A percentile compares a stretch with the other conserved stretches of the same genome.
Conservation (phyloP, 495 filamentous ascomycete species). For the Arthonia radiata region DNA sequence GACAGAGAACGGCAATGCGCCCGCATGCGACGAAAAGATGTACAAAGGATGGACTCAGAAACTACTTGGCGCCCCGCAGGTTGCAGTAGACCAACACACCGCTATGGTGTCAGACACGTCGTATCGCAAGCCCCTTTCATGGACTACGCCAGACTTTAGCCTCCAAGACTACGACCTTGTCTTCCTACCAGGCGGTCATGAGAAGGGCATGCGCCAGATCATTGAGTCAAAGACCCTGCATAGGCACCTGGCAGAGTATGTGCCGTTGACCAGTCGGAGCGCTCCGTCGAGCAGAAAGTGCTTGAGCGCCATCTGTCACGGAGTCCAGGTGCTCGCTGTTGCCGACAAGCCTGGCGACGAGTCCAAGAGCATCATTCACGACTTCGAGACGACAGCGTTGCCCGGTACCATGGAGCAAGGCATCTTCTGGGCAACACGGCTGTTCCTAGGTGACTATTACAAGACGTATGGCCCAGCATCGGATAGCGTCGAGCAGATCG, state of each 20-base stretch:
- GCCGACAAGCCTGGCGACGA: slow-evolving; percentile 11
- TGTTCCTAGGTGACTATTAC: slow-evolving; percentile 28
- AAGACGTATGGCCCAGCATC: slow-evolving; percentile 29
- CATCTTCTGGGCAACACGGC: slow-evolving; percentile 23
- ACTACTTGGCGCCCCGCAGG: slow-evolving; percentile 23
- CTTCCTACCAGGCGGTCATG: slow-evolving; percentile 28
- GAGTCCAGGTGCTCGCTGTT: slow-evolving; percentile 25
- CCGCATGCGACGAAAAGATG: slow-evolving; percentile 27
- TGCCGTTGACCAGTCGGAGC: slow-evolving; percentile 22
- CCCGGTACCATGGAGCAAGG: slow-evolving; percentile 24
- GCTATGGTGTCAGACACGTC: slow-evolving; percentile 19
- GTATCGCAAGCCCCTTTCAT: slow-evolving; percentile 18
- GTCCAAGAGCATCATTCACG: slow-evolving; percentile 22
- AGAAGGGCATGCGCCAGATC: slow-evolving; percentile 24
- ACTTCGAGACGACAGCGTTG: slow-evolving; percentile 23
- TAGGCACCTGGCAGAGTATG: slow-evolving; percentile 20
- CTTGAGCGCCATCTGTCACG: slow-evolving; percentile 26
- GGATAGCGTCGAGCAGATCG: slow-evolving; percentile 21
- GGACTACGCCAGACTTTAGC: slow-evolving; percentile 21
- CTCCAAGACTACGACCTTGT: slow-evolving; percentile 23
- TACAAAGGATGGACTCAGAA: slow-evolving; percentile 25
- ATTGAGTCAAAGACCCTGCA: slow-evolving; percentile 26
- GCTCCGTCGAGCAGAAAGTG: slow-evolving; percentile 17
- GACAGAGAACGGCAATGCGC: slow-evolving; percentile 19
- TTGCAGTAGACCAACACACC: slow-evolving; percentile 17